phyloP scores from a whole-genome alignment of 1,139 yeast species.

The Yamadazyma taylorii region DNA sequence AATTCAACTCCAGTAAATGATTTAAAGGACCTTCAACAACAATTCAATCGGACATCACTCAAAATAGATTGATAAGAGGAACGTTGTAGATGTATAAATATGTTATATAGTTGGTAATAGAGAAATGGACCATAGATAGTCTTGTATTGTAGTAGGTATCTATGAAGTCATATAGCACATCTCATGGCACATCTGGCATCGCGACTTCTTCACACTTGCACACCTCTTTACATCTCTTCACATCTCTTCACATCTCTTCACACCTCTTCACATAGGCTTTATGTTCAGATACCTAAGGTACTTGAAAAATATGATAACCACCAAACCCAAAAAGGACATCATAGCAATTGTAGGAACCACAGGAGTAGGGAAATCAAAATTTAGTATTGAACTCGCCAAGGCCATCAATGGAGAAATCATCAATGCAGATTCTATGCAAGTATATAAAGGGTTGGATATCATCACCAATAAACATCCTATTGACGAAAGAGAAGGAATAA shows the following conservation, averaged over 20 bases:
- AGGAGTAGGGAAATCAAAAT: constrained; percentile 96
- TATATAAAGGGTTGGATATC: constrained; percentile 68
- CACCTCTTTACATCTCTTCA: neutral
- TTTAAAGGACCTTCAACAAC: constrained; percentile 13
- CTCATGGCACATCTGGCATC: too few relatives aligned
- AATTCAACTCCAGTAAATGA: constrained; percentile 14
- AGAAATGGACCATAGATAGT: too few relatives aligned
- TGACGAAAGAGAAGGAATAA: constrained; percentile 66
- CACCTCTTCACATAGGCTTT: neutral
- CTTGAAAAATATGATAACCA: constrained; percentile 24
- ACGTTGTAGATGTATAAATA: too few relatives aligned
- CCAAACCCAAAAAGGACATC: constrained; percentile 38
- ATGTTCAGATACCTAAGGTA: constrained; percentile 21
- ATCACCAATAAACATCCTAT: constrained; percentile 93
- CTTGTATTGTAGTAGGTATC: too few relatives aligned
- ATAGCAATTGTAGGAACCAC: constrained; percentile 91
- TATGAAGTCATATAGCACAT: too few relatives aligned
- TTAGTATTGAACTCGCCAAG: constrained; percentile 76
- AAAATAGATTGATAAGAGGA: too few relatives aligned
- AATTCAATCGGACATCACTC: constrained; percentile 13
- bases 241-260: neutral
- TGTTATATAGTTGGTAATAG: too few relatives aligned
- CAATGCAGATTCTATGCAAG: constrained; percentile 97
- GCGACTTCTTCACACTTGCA: too few relatives aligned
- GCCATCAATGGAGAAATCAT: constrained; percentile 83